Conservation (phyloP, 352 stramenopile genomes). For the Achlya hypogyna region DNA sequence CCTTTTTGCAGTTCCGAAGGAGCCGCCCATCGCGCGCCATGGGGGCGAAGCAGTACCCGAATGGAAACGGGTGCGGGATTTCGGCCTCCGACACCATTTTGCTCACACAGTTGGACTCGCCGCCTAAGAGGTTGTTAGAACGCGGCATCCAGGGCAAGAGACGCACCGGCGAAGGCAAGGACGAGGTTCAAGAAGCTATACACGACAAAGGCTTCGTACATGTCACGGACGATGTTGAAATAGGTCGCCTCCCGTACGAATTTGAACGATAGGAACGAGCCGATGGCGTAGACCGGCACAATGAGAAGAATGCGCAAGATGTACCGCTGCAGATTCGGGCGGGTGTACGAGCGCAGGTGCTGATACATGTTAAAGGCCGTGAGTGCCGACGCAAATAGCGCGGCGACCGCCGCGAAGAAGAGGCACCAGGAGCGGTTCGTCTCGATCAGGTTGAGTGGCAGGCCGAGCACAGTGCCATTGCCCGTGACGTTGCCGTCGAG, state of each 20-base stretch:
- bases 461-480: constrained; percentile 41
- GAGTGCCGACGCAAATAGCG: constrained; percentile 43
- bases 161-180: constrained; percentile 58
- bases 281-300: constrained; percentile 79
- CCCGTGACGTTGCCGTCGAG: constrained; percentile 59
- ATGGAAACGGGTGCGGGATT: constrained; percentile 71
- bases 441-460: constrained; percentile 65
- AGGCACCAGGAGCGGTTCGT: constrained; percentile 44
- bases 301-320: constrained; percentile 84
- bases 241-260: constrained; percentile 76
- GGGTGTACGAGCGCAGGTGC: constrained; percentile 76
- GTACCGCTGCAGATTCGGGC: constrained; percentile 76
- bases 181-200: constrained; percentile 89
- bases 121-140: constrained; percentile 29
- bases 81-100: constrained; percentile 82
- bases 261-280: constrained; percentile 69
- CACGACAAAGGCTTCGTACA: constrained; percentile 90
- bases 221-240: constrained; percentile 83
- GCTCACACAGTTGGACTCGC: constrained; percentile 80
- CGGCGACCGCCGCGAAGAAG: constrained; percentile 49
- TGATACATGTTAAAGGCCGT: constrained; percentile 81
- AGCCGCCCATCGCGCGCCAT: constrained; percentile 73
- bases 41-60: constrained; percentile 61
- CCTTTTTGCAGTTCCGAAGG: constrained; percentile 83
- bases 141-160: background rate